Base-by-base conservation (phyloP, 2,329 filamentous ascomycete species). In the Phaeosphaeria sp. region DNA sequence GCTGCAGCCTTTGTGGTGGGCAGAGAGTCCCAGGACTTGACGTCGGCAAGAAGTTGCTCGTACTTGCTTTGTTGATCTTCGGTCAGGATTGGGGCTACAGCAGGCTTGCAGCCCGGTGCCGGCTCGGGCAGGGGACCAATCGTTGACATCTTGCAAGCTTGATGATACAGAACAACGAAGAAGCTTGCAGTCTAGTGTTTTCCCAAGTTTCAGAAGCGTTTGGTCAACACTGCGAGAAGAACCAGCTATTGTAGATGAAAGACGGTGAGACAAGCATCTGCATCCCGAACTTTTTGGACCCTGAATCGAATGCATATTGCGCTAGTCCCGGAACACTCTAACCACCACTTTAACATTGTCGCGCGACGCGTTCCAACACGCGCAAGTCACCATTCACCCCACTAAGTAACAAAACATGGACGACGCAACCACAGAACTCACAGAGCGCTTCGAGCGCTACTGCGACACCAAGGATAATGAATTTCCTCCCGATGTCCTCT, bases 1-100 rank as follows among this genome's bases (percentile, higher is more conserved):
- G 85, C 80, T 53, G 81, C 81, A 61, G 86, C 89, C 53, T 86
- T 82, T 20, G 87, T 87, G 42, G 86, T 86, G 33, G 87, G 87
- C 24, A 96, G 79, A 9, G 88, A 87, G 13, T 85, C 87, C 90
- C 93, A 96, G 67, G 81, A 80, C 63, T 86, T 88, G 45, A 88
- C 92, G 52, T 86, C 84, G 47, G 86, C 82, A 46, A 98, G 86
- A 50, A 98, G 83, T 63, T 87, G 81, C 44, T 89, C 86, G 80
- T 97, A 98, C 80, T 97, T 97, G 65, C 83, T 76, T 73, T 91
- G 80, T 79, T 98, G 91, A 36, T 96, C 92, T 9, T 85, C 73
- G 11, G 89, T 93, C 68, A 97, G 85, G 56, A 84, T 77, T 6
- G 86, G 77, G 9, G 83, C 82, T 6, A 86, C 74, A 13, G 80